Percentiles rank a stretch among this genome's conserved stretches.
phyloP scores from a whole-genome alignment of 2,329 filamentous ascomycete genomes.

The Nigrograna mackinnonii region DNA sequence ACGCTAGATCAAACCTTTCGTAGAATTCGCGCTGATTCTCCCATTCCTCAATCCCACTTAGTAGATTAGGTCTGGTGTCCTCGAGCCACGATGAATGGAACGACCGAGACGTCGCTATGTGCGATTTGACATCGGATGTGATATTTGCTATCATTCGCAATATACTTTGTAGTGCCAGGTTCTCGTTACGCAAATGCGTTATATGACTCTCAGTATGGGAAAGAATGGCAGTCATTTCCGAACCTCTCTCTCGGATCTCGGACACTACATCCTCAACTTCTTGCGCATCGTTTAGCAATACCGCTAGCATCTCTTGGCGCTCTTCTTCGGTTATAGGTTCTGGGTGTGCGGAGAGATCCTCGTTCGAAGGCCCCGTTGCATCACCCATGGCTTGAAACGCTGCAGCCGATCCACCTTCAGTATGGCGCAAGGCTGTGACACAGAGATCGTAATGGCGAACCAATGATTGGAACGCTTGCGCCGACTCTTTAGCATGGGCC shows the following conservation, averaged over 20 bases:
- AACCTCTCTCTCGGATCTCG: slow-evolving; percentile 74
- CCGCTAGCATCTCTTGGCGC: slow-evolving; percentile 78
- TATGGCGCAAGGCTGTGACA: slow-evolving; percentile 87
- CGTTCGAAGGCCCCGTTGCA: slow-evolving; percentile 26
- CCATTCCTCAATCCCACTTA: slow-evolving; percentile 71
- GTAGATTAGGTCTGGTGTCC: slow-evolving; percentile 72
- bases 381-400: slow-evolving; percentile 47
- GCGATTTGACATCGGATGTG: slow-evolving; percentile 65
- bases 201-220: slow-evolving; percentile 66
- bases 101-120: slow-evolving; percentile 66
- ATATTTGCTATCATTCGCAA: slow-evolving; percentile 71
- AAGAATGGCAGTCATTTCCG: slow-evolving; percentile 76
- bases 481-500: slow-evolving; percentile 79
- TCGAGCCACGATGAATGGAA: slow-evolving; percentile 69
- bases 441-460: slow-evolving; percentile 92
- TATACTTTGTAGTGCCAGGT: slow-evolving; percentile 63
- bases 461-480: slow-evolving; percentile 75
- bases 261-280: slow-evolving; percentile 66
- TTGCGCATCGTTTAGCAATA: slow-evolving; percentile 72
- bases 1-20: slow-evolving; percentile 81
- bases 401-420: slow-evolving; percentile 64
- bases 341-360: slow-evolving; percentile 51
- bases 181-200: slow-evolving; percentile 57
- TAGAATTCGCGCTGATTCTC: slow-evolving; percentile 80
- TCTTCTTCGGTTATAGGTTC: slow-evolving; percentile 77